Percentiles rank a stretch among this genome's conserved stretches.
phyloP scores from a whole-genome alignment of 495 filamentous ascomycete genomes.

The Hypoxylon perforatum region DNA sequence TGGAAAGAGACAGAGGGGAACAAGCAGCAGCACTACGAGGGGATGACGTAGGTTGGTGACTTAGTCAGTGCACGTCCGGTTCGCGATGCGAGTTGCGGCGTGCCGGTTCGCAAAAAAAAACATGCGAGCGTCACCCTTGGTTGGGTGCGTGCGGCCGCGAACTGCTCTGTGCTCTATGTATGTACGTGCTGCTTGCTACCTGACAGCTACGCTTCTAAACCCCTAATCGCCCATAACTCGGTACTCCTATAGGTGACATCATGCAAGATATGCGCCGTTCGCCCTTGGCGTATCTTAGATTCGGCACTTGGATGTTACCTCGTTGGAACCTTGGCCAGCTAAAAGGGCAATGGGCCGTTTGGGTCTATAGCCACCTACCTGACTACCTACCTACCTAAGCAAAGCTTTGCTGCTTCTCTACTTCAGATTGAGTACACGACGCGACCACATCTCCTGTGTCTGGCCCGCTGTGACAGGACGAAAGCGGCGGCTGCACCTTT shows the following conservation, averaged over 20 bases:
- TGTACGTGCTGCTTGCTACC: conserved; percentile 13
- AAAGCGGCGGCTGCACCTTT: background rate
- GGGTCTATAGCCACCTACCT: no score
- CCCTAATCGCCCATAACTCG: conserved; percentile 3
- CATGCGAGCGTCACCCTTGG: background rate
- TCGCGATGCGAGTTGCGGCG: no score
- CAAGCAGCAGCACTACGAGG: background rate
- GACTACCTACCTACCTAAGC: no score
- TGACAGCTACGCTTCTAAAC: background rate
- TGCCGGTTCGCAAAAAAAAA: conserved; percentile 1
- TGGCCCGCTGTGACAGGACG: background rate
- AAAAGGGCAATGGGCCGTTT: background rate
- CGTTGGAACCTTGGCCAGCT: conserved; percentile 33
- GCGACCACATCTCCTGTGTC: conserved; percentile 23
- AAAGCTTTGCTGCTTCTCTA: background rate
- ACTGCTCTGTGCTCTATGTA: no score
- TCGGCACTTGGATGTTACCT: conserved; percentile 38
- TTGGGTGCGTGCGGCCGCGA: conserved; percentile 3
- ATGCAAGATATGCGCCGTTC: conserved; percentile 35
- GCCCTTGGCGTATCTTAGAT: conserved; percentile 40
- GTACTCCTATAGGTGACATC: conserved; percentile 33
- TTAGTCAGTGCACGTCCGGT: no score
- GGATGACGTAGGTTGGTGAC: conserved; percentile 23
- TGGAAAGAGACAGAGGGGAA: no score
- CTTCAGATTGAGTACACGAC: conserved; percentile 38